Evolutionary conservation across 371 early-diverging fungal genomes (phyloP), one percentile per base, ranked within the genome.

Genomic region (Pancytospora philotis): DNA sequence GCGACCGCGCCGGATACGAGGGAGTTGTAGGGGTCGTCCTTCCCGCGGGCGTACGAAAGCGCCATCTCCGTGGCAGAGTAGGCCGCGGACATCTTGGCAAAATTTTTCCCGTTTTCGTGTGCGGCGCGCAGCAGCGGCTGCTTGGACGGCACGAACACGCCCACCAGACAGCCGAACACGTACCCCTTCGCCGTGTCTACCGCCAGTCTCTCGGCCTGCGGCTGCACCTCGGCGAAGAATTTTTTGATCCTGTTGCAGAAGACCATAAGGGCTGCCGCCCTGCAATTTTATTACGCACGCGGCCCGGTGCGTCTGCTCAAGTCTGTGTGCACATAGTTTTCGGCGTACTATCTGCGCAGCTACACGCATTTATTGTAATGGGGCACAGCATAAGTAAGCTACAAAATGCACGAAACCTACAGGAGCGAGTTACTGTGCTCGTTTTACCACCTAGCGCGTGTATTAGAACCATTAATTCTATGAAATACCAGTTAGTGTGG

Each of bases 91-190:
- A 76, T 41, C 50, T 66, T 72, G 31, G 76, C 76, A 68, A 76
- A 66, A 27, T 52, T 64, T 66, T 76, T 72, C 37, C 76, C 76
- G 55, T 51, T 57, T 13, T 38, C 34, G 53, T 76, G 76, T 13
- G 73, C 59, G n/a, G 3, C 36, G 19, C 22, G 49, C 8, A 62
- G 16, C 10, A 62, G 3, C 1, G 70, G 65, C 27, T 45, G 53
- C 1, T 66, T 32, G 3, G 22, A 36, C 31, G 56, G 37, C 8
- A 63, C 62, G 68, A 76, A 72, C 3, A 69, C 32, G 0, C 76
- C 76, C 0, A 76, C 38, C 37, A 73, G 52, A 48, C 72, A 76
- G 22, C 76, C 76, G 68, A 76, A 76, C 2, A 56, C 31, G 56
- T 76, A 76, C 49, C 76, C 76, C 39, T 66, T 69, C 30, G 61